A percentile compares a stretch with the other conserved stretches of the same genome.
Evolutionary conservation across 2,329 filamentous ascomycete species (phyloP).

Genomic region (Fusarium lateritium): DNA sequence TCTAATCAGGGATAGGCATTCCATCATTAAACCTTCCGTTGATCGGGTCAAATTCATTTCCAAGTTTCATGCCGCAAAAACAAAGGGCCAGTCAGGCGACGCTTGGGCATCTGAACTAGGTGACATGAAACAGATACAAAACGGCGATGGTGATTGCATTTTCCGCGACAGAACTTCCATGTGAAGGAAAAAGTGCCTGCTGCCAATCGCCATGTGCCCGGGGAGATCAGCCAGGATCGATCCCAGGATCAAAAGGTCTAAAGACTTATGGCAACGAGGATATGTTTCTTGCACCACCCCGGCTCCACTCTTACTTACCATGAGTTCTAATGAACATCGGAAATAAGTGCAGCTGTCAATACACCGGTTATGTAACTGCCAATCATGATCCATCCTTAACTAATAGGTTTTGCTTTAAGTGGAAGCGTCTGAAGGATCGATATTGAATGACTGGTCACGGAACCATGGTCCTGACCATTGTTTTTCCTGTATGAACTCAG

Average conservation of each 20-base stretch:
- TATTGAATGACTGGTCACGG: not conserved
- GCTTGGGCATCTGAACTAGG: not conserved
- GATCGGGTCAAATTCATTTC: not conserved
- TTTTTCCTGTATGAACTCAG: not conserved
- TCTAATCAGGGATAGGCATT: not conserved
- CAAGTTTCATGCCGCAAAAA: slow-evolving; percentile 4
- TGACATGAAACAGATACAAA: not conserved
- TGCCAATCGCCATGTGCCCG: slow-evolving; percentile 9
- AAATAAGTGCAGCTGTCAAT: not conserved
- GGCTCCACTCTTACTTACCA: too few relatives aligned
- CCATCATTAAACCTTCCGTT: not conserved
- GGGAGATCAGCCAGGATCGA: not conserved
- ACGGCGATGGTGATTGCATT: not conserved
- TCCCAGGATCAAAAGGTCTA: slow-evolving; percentile 1
- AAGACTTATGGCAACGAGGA: too few relatives aligned
- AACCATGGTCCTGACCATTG: not conserved
- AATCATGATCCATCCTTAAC: not conserved
- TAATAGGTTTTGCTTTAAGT: not conserved
- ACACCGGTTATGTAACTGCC: not conserved
- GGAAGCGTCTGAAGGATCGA: not conserved
- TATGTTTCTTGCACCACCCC: too few relatives aligned
- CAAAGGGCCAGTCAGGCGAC: not conserved
- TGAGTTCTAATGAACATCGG: not conserved
- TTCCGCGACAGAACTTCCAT: not conserved
- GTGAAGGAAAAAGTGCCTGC: not conserved